Base-by-base conservation (phyloP, 495 filamentous ascomycete species). In the Podospora pseudocomata region DNA sequence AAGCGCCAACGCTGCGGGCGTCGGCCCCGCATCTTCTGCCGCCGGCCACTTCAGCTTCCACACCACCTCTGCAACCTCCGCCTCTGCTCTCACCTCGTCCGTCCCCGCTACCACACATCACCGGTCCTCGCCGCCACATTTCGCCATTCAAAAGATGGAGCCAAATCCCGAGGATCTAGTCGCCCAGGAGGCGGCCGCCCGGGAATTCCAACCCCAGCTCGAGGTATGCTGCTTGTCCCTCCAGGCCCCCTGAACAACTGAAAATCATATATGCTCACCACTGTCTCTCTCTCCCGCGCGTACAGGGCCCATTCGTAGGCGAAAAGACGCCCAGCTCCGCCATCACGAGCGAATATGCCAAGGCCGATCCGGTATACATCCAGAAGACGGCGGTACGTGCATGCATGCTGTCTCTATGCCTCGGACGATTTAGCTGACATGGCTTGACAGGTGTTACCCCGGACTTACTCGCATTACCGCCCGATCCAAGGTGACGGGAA, bases 401-500 rank as follows among this genome's bases (percentile, higher is more conserved):
- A 69, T 73, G 66, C 68, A 73, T 60, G 68, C 63, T 49, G 39
- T 58, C 55, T 7, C 7, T 26, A 58, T 23, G 20, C 23, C 9
- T 20, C 5, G 60, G n/a, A 26, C 20, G 4, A 23, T 3, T 32
- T 19, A 13, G 54, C 64, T 70, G 53, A 70, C 64, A 54, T 53
- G 27, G 19, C 60, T 18, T 28, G 11, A 63, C 73, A 97, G 94
- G 86, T 88, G 32, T 84, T 99, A 61, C 90, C 91, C 1, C 82
- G 89, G 65, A 94, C 91, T 69, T 97, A 96, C 76, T 91, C 92
- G 18, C 88, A 93, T 72, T 95, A 92, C 73, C 91, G 95, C 56
- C 90, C 89, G 4, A 89, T 97, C 79, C 89, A 89, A 76, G 94
- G 95, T 23, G 95, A 99, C 80, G 95, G 95, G 53, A 94, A 96